Base-by-base conservation (phyloP, 2,329 filamentous ascomycete genomes). In the Stachybotrys echinatus region DNA sequence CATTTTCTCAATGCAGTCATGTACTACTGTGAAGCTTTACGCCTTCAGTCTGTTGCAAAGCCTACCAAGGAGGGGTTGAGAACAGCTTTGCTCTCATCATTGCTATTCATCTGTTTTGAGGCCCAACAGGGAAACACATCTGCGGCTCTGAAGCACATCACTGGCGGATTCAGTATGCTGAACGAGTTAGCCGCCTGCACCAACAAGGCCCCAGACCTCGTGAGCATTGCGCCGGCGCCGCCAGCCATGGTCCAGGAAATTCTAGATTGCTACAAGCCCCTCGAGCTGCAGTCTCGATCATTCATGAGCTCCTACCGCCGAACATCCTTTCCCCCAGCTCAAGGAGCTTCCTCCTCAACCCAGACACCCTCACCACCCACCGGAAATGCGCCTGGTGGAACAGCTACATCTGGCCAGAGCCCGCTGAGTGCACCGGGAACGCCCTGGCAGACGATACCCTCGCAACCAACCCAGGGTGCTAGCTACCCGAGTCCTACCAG, bases 21-120 rank as follows among this genome's bases (percentile, higher is more conserved):
- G 14, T 69, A 69, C 50, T 73, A 73, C 34, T 72, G 70, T 51
- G 63, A 71, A 47, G 70, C 70, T 6, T 55, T 73, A n/a, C 67
- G 68, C 3, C 54, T 71, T 8, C 70, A 73, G 37, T 61, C 68
- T 8, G 63, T 65, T 37, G 68, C 69, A 1, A 61, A 55, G 31
- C 67, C 69, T 2, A 66, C 61, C 2, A 63, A 59, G 6, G 66
- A 68, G n/a, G 65, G 66, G 2, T 52, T 72, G 5, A 60, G 68
- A 12, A 72, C 70, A 2, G 69, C 70, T 0, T 54, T 73, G 48
- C 50, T 73, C 6, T 63, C 70, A 2, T 72, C 70, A 0, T 57
- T 73, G 4, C 52, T 73, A 0, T 73, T 73, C 39, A 67, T 73
- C 38, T 71, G 69, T 49, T 73, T 73, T 31, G 70, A 73, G 43